Evolutionary conservation across 1,284 basidiomycete genomes (phyloP), one percentile per base, ranked within the genome.

Genomic region (Psilocybe mexicana): DNA sequence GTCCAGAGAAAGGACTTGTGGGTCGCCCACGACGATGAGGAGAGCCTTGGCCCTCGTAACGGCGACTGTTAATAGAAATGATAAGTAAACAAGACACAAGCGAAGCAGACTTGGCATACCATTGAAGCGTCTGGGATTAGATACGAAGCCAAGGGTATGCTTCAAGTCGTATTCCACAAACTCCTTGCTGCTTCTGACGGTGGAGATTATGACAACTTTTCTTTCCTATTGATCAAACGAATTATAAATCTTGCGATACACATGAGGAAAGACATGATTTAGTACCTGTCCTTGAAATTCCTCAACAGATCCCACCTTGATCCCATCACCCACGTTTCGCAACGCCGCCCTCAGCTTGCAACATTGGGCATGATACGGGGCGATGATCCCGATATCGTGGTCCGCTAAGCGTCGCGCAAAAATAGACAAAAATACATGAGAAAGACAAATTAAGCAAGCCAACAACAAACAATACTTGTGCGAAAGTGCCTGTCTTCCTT

Each of bases 271-370:
- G 2, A 48, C 33, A 28, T 18, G 42, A 54, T 77, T 26, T 26
- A n/a, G n/a, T n/a, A 84, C 83, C 70, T 85, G 82, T 26, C 85
- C 84, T 68, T 86, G 85, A 68, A 84, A 86, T 57, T 85, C 83
- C 61, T 86, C 85, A 0, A 85, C 84, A 28, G 79, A 81, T 6
- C 82, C 84, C 40, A 86, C 79, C 62, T 79, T 83, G 30, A 84
- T 73, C 2, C 68, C 74, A 25, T 72, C 70, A 0, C 76, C 72
- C 0, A 67, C 63, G 10, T 57, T 60, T 11, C 63, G 62, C 14
- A 85, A 64, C 0, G 71, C 58, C 6, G 59, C 65, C 6, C 81
- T 72, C 25, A 86, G 76, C 60, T 79, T 81, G 14, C 69, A 67
- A 24, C 76, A 78, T 63, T 86, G 84, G 0, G 81, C 80, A 50